These are phyloP conservation scores for Dianthus caryophyllus DNA, from an alignment of 148 eudicot genomes.

Conservation along the genomic window DNA sequence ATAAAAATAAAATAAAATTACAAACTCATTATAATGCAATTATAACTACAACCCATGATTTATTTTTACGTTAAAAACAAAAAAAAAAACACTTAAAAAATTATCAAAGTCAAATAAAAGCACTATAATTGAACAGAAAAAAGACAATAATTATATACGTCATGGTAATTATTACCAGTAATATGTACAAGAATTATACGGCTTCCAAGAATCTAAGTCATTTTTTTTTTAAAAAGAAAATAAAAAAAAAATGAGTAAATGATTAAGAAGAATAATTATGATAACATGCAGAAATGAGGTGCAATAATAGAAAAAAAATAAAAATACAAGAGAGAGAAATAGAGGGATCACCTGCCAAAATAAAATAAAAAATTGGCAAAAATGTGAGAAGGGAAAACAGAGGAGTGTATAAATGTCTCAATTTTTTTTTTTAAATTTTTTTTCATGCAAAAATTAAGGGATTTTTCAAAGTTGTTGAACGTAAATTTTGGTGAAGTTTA, in stretches of 20 bases:
- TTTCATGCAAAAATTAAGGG: no score
- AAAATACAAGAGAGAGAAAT: slow-evolving; percentile 20
- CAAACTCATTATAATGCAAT: not conserved
- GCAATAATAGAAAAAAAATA: slow-evolving; percentile 21
- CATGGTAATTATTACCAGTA: slow-evolving; percentile 5
- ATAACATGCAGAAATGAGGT: slow-evolving; percentile 15
- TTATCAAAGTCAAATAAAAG: not conserved
- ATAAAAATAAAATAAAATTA: no score
- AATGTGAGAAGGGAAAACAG: slow-evolving; percentile 1
- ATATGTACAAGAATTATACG: slow-evolving; percentile 20
- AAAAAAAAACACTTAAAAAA: not conserved
- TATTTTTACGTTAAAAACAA: not conserved
- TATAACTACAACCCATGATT: not conserved
- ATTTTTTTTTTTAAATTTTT: no score
- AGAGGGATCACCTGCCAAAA: slow-evolving; percentile 15
- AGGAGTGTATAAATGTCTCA: not conserved
- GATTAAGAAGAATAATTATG: slow-evolving; percentile 13
- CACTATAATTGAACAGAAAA: slow-evolving; percentile 4
- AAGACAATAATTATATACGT: not conserved
- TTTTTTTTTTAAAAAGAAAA: slow-evolving; percentile 5
- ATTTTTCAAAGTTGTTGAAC: no score
- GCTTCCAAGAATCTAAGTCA: slow-evolving; percentile 29
- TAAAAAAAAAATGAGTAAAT: not conserved
- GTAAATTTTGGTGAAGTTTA: no score
- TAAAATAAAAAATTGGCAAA: slow-evolving; percentile 12